Evolutionary conservation across 2,329 filamentous ascomycete genomes (phyloP), one percentile per base, ranked within the genome.

Genomic region (Cladosporium sp.): DNA sequence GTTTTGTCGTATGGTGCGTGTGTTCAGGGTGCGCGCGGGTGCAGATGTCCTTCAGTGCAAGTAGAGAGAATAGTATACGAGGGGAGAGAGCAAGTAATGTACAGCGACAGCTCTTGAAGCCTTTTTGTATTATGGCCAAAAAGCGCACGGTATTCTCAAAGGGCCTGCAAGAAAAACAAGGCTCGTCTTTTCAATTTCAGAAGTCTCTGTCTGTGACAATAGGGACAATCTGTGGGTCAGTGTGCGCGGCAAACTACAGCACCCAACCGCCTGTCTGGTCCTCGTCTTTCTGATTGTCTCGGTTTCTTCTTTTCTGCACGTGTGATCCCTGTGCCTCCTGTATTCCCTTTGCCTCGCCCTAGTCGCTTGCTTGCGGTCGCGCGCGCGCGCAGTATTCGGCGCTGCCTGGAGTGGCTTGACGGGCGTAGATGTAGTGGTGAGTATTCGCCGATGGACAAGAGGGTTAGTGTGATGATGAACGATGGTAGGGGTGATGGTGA

Each of bases 191-290:
- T 50, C 41, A 42, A 50, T 50, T 32, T 50, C 39, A 50, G 41
- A 42, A 50, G 48, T 50, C 48, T 50, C 48, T 50, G 48, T 50
- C 48, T 50, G 48, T 38, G 48, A 50, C 48, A 43, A 50, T 50
- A 50, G 41, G 38, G 41, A 50, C 39, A 50, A 18, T 42, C 48
- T 50, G 48, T 43, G 48, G 35, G 48, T 50, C 40, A 50, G 48
- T 48, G 25, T 40, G 43, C 43, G 42, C 42, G 35, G 27, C 43
- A 38, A 32, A 32, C 36, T 33, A 30, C 43, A 39, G 43, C 43
- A 39, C 13, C 36, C 43, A 30, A 30, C 18, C 16, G 36, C 36
- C 43, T 39, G 35, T 32, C 25, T 48, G 18, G 43, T 22, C 35
- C 36, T 19, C 16, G 33, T 29, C 36, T n/a, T 42, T 42, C 39